Evolutionary conservation across 2,329 filamentous ascomycete species (phyloP).

Genomic region (Colletotrichum sp.): DNA sequence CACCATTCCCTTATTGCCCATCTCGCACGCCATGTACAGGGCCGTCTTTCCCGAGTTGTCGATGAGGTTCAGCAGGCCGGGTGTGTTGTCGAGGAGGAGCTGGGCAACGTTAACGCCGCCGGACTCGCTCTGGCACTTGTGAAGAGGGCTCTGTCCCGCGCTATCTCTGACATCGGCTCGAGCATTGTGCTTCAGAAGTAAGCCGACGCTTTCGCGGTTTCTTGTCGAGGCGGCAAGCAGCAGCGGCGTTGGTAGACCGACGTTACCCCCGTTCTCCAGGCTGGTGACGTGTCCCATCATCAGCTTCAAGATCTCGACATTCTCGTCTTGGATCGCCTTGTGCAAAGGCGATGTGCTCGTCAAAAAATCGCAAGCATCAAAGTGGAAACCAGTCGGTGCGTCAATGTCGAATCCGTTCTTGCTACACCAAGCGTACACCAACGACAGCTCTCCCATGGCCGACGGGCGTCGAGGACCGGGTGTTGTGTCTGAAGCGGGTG

Average conservation of each 20-base stretch:
- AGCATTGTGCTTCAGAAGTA: slow-evolving; percentile 29
- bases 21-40: slow-evolving; percentile 32
- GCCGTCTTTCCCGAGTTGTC: slow-evolving; percentile 32
- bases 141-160: slow-evolving; percentile 26
- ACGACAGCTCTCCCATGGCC: slow-evolving; percentile 16
- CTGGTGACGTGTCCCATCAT: slow-evolving; percentile 28
- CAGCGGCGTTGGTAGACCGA: slow-evolving; percentile 28
- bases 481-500: neutral
- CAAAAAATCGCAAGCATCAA: slow-evolving; percentile 25
- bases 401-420: slow-evolving; percentile 30
- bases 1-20: slow-evolving; percentile 32
- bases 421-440: slow-evolving; percentile 30
- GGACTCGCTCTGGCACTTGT: slow-evolving; percentile 28
- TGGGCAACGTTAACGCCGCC: slow-evolving; percentile 29
- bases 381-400: slow-evolving; percentile 24
- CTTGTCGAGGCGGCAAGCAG: slow-evolving; percentile 34
- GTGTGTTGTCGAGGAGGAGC: slow-evolving; percentile 25
- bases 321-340: slow-evolving; percentile 25
- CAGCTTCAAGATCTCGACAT: slow-evolving; percentile 27
- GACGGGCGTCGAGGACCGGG: neutral
- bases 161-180: slow-evolving; percentile 29
- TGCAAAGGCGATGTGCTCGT: slow-evolving; percentile 29
- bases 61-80: slow-evolving; percentile 22
- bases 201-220: slow-evolving; percentile 28
- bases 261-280: slow-evolving; percentile 25